These are phyloP conservation scores for Barnettozyma sucrosica DNA, from an alignment of 805 yeast species.

Conservation along the genomic window DNA sequence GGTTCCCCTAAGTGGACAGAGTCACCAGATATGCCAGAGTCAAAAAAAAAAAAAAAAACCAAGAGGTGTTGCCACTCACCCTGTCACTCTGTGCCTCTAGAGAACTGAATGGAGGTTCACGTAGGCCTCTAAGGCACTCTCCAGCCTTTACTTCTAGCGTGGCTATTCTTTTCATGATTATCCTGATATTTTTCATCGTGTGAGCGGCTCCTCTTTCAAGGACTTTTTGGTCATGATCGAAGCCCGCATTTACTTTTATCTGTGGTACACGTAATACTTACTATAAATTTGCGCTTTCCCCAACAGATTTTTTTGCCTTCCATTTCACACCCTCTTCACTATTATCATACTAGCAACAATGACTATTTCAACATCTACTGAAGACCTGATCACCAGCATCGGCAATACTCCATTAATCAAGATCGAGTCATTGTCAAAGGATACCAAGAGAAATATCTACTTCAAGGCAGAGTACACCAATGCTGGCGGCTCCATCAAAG, in stretches of 20 bases:
- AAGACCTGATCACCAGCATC: slow-evolving; percentile 25
- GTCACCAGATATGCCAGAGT: not conserved
- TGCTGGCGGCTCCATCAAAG: slow-evolving; percentile 84
- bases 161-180: too few relatives aligned
- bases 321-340: not conserved
- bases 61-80: not conserved
- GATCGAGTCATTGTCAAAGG: slow-evolving; percentile 50
- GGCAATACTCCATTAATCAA: slow-evolving; percentile 74
- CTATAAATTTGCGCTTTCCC: not conserved
- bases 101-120: too few relatives aligned
- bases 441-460: slow-evolving; percentile 65
- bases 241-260: not conserved
- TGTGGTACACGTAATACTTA: not conserved
- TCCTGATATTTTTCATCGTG: too few relatives aligned
- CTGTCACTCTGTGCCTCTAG: too few relatives aligned
- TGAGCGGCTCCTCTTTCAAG: not conserved
- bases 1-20: not conserved
- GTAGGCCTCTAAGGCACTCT: not conserved
- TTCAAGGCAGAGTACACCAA: slow-evolving; percentile 70
- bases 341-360: not conserved
- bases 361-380: slow-evolving; percentile 7
- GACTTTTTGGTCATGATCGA: not conserved
- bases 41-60: not conserved
- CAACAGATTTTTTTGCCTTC: not conserved
- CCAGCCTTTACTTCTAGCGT: not conserved